Base-by-base conservation (phyloP, 2,329 filamentous ascomycete genomes). In the Fusarium palustre region DNA sequence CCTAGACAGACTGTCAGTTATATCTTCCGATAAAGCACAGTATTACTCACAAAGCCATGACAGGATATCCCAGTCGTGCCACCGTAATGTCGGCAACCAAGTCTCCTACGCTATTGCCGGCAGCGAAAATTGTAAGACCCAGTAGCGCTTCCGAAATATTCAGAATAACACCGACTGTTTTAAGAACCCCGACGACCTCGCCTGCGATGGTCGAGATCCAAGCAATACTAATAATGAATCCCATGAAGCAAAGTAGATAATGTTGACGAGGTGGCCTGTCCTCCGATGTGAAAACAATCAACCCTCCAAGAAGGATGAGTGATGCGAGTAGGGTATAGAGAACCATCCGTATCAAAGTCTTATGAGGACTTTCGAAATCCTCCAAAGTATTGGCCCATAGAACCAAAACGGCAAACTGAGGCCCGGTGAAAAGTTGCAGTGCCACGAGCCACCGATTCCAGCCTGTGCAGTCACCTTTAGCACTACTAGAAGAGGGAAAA, bases 121-220 rank as follows among this genome's bases (percentile, higher is more conserved):
- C 93, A 4, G 96, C 96, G 78, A 99, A 99, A 56, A 99, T 91
- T 18, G 96, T 99, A 53, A 99, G 86, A 3, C 96, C 96, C 13
- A 99, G 86, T 67, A 99, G 93, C 6, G 96, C 96, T 79, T 99
- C 96, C 18, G 92, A 96, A 76, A 99, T 99, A 75, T 92, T 91
- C 58, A 97, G 83, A 52, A 99, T 93, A 31, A 98, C 92, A 11
- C 96, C 96, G 49, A 98, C 84, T 1, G 96, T 92, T 81, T 99
- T 98, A 68, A 99, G 86, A 8, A 97, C 92, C 33, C 93, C 94
- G 7, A 99, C 96, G 7, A 99, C 96, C 82, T 99, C 95, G 36
- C 93, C 93, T 3, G 96, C 95, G 72, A 99, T 94, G 2, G 93
- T 96, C 39, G 93, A 96, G 73, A 98, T 97, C 96, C 97, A 99